Conservation (phyloP, 495 filamentous ascomycete species). For the Penicillium canescens region DNA sequence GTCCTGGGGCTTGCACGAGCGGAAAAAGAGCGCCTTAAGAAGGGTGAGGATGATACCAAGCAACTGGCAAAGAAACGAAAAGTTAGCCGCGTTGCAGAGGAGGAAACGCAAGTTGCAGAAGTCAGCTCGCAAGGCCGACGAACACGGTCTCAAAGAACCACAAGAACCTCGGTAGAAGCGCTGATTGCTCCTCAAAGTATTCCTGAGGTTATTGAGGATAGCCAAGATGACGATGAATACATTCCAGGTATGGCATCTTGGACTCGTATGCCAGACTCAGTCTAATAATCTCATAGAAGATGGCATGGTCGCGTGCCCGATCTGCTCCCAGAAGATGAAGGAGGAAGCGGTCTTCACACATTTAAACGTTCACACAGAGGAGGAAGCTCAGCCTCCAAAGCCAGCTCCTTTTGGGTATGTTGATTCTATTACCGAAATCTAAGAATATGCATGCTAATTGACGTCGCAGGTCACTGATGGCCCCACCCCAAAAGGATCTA, state of each 20-base stretch:
- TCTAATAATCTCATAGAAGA: constrained; percentile 54
- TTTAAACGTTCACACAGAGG: constrained; percentile 54
- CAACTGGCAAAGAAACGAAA: constrained; percentile 45
- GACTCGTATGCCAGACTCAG: constrained; percentile 9
- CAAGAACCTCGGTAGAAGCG: not conserved
- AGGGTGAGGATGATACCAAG: constrained; percentile 14
- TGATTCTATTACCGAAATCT: not conserved
- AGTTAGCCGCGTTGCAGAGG: constrained; percentile 32
- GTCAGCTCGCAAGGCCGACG: constrained; percentile 30
- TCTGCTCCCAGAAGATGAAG: constrained; percentile 78
- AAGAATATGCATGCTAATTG: constrained; percentile 11
- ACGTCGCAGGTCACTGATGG: constrained; percentile 25
- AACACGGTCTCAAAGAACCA: constrained; percentile 35
- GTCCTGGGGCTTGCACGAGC: constrained; percentile 63
- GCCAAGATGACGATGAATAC: constrained; percentile 38
- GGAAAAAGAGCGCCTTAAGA: constrained; percentile 17
- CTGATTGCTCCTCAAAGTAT: not conserved
- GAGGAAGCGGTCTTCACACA: constrained; percentile 70
- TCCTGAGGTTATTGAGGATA: constrained; percentile 38
- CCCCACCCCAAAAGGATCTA: constrained; percentile 7
- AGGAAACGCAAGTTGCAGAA: constrained; percentile 9
- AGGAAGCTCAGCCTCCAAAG: constrained; percentile 10
- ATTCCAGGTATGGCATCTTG: constrained; percentile 14
- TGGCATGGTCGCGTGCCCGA: constrained; percentile 78
- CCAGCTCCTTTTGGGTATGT: constrained; percentile 33